Evolutionary conservation across 352 stramenopile species (phyloP).

Genomic region (Phytophthora pini): DNA sequence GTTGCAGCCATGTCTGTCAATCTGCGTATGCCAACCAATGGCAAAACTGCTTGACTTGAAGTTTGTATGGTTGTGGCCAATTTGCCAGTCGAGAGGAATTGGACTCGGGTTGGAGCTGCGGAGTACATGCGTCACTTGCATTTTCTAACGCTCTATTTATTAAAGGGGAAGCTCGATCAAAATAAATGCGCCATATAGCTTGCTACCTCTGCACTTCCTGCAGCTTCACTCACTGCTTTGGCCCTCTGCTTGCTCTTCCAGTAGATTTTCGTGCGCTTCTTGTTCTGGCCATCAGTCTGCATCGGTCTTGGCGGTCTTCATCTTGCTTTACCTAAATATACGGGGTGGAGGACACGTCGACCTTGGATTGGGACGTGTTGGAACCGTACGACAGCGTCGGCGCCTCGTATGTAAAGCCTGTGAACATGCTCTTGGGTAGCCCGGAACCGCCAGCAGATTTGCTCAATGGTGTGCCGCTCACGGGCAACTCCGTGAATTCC

Average conservation of each 20-base stretch:
- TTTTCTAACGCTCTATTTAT: slow-evolving; percentile 52
- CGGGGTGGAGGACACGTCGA: slow-evolving; percentile 81
- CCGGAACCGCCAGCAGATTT: slow-evolving; percentile 64
- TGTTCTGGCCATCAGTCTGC: slow-evolving; percentile 10
- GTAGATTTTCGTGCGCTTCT: slow-evolving; percentile 6
- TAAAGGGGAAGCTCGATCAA: slow-evolving; percentile 28
- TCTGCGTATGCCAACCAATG: slow-evolving; percentile 16
- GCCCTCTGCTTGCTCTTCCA: slow-evolving; percentile 9
- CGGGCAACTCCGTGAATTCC: slow-evolving; percentile 90
- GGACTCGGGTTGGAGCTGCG: slow-evolving; percentile 6
- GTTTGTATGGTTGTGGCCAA: slow-evolving; percentile 20
- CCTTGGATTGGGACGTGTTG: slow-evolving; percentile 89
- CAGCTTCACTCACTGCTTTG: slow-evolving; percentile 26
- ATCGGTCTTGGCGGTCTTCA: slow-evolving; percentile 13
- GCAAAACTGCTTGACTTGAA: slow-evolving; percentile 12
- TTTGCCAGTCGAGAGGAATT: slow-evolving; percentile 13
- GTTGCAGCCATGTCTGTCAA: slow-evolving; percentile 37
- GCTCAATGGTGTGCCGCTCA: slow-evolving; percentile 82
- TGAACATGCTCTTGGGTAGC: slow-evolving; percentile 86
- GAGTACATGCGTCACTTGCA: slow-evolving; percentile 32
- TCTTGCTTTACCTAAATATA: slow-evolving; percentile 79
- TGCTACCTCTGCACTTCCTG: slow-evolving; percentile 30
- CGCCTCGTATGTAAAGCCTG: slow-evolving; percentile 88
- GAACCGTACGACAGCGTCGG: slow-evolving; percentile 85
- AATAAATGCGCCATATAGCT: slow-evolving; percentile 19